Conservation (phyloP, 78 protist genomes). For the Dictyostelium firmibasis region DNA sequence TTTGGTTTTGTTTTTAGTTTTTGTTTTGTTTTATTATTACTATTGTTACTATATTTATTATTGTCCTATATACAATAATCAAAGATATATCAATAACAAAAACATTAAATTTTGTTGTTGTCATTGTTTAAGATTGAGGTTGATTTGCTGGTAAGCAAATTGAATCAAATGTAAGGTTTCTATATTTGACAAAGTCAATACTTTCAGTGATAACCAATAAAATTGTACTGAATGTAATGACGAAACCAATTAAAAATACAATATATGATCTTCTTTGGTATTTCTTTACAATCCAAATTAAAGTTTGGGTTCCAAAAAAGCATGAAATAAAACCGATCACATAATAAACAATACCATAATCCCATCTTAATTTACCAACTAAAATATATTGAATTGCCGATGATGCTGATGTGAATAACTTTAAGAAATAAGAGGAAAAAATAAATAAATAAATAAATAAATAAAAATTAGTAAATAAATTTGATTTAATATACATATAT, state of each 20-base stretch:
- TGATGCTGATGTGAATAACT: slow-evolving; percentile 65
- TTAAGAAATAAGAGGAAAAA: too few relatives aligned
- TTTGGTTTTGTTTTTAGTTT: background rate
- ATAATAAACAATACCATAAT: slow-evolving; percentile 63
- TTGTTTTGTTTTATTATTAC: background rate
- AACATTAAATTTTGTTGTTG: background rate
- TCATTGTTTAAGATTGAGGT: background rate
- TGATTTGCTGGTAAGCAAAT: slow-evolving; percentile 24
- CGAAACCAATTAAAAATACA: slow-evolving; percentile 36
- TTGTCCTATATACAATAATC: background rate
- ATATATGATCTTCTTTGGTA: slow-evolving; percentile 63
- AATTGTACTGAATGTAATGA: slow-evolving; percentile 46
- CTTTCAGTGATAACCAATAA: slow-evolving; percentile 40
- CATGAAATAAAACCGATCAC: slow-evolving; percentile 52
- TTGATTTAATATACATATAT: background rate
- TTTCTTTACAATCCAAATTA: slow-evolving; percentile 60
- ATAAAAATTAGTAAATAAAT: background rate
- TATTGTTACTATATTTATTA: background rate
- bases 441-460: background rate
- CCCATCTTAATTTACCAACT: slow-evolving; percentile 55
- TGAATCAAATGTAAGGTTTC: slow-evolving; percentile 41
- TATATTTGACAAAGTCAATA: slow-evolving; percentile 44
- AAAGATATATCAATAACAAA: background rate
- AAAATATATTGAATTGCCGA: slow-evolving; percentile 65
- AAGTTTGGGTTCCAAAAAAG: slow-evolving; percentile 58